Evolutionary conservation across 2,329 filamentous ascomycete species (phyloP), one percentile per base, ranked within the genome.

Genomic region (Fusarium sp.): DNA sequence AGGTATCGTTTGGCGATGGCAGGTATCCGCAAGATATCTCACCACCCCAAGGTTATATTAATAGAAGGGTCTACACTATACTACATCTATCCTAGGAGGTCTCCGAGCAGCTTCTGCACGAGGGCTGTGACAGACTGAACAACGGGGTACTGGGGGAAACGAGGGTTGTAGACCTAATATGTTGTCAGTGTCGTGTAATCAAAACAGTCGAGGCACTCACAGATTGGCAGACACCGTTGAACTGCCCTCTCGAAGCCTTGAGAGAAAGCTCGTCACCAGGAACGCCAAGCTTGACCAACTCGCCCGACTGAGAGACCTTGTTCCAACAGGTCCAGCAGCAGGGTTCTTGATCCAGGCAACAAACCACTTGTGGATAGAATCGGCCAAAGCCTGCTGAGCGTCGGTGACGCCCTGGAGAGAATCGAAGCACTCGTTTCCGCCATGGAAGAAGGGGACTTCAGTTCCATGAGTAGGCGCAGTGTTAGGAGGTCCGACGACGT

Each of bases 271-370:
- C 76, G 8, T 77, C 25, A 6, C 76, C 76, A 11, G 76, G 76
- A 30, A 77, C 74, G 16, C 76, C 76, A 10, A 77, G 61, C 70
- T 77, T 77, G 23, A 65, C 74, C 30, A 77, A 8, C 20, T 66
- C 63, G 39, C 69, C 72, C 16, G 68, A 43, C 16, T 50, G n/a
- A 10, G 56, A 61, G 16, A 78, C 80, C 34, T 81, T 81, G 13
- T 78, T 76, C 84, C 84, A 86, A 23, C 85, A 39, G 85, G 84
- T 2, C 84, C 83, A 6, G 81, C 82, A 32, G 79, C 67, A 0
- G 84, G 84, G 71, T 85, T 80, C 79, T 86, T 86, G 71, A 86
- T 84, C 83, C 84, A 86, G 5, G 77, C 73, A 2, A 86, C 83
- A 30, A 86, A 84, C 84, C 84, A 85, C 58, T 80, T 78, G 58